Conservation (phyloP, 305 asterid species). For the Fraxinus baroniana region DNA sequence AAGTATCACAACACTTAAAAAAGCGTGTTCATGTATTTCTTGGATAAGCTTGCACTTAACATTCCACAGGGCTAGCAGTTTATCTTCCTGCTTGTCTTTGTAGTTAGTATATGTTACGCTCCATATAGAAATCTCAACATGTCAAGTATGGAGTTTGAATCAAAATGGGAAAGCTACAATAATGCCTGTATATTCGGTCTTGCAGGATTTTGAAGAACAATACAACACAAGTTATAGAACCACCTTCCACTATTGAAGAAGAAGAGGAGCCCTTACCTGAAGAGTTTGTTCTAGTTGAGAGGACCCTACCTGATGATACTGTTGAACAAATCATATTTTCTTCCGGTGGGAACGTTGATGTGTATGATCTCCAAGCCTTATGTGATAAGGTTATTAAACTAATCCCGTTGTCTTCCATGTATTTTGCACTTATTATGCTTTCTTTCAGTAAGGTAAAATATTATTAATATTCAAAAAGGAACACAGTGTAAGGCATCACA, state of each 20-base stretch:
- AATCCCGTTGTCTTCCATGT: neutral
- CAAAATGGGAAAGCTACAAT: slow-evolving; percentile 1
- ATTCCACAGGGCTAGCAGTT: neutral
- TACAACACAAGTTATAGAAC: slow-evolving; percentile 65
- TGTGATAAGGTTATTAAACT: slow-evolving; percentile 72
- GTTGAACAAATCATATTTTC: slow-evolving; percentile 88
- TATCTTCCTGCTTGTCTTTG: neutral
- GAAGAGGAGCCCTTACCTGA: slow-evolving; percentile 71
- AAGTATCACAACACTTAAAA: neutral
- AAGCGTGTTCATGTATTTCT: slow-evolving; percentile 1
- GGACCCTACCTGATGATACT: slow-evolving; percentile 65
- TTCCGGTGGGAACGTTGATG: slow-evolving; percentile 80
- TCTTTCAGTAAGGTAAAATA: neutral
- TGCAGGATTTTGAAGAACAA: slow-evolving; percentile 76
- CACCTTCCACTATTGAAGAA: slow-evolving; percentile 55
- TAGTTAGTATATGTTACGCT: neutral
- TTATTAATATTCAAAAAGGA: neutral
- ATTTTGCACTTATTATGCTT: neutral
- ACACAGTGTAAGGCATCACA: neutral
- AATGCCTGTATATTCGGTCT: slow-evolving; percentile 18
- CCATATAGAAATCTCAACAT: neutral
- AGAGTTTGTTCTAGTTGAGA: slow-evolving; percentile 85
- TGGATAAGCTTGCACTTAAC: neutral
- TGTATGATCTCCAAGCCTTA: slow-evolving; percentile 81
- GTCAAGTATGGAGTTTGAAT: neutral